Evolutionary conservation across 164 flowering plant species (phyloP).

Genomic region (Akebia trifoliata): DNA sequence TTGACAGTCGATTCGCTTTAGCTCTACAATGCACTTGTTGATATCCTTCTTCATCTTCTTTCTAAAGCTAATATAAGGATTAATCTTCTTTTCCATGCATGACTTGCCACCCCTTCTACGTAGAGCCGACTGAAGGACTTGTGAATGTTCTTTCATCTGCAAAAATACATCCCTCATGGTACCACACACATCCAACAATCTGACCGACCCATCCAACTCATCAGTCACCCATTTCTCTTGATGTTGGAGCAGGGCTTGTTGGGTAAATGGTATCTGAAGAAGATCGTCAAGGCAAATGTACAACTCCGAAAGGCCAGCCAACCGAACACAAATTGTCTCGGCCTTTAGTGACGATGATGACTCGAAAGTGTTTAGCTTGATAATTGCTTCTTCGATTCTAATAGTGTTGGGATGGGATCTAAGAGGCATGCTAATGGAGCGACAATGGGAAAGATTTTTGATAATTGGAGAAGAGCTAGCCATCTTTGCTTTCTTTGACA

Average conservation of each 20-base stretch:
- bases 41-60: slow-evolving; percentile 34
- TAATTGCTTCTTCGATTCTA: slow-evolving; percentile 17
- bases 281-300: slow-evolving; percentile 18
- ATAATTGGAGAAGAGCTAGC: slow-evolving; percentile 4
- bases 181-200: slow-evolving; percentile 30
- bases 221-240: slow-evolving; percentile 22
- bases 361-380: slow-evolving; percentile 13
- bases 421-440: slow-evolving; percentile 23
- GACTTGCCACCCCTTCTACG: slow-evolving; percentile 31
- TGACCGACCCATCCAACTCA: slow-evolving; percentile 31
- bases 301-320: slow-evolving; percentile 7
- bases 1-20: slow-evolving; percentile 24
- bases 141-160: slow-evolving; percentile 24
- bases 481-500: slow-evolving; percentile 5
- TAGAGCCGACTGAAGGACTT: slow-evolving; percentile 27
- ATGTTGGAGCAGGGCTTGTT: slow-evolving; percentile 8
- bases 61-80: slow-evolving; percentile 21
- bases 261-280: slow-evolving; percentile 17
- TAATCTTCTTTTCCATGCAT: slow-evolving; percentile 9
- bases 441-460: slow-evolving; percentile 10
- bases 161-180: slow-evolving; percentile 21
- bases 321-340: neutral
- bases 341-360: slow-evolving; percentile 9
- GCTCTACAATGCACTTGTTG: slow-evolving; percentile 17
- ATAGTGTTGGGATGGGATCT: slow-evolving; percentile 18